Base-by-base conservation (phyloP, 108 stramenopile species). In the Fistulifera pelliculosa region DNA sequence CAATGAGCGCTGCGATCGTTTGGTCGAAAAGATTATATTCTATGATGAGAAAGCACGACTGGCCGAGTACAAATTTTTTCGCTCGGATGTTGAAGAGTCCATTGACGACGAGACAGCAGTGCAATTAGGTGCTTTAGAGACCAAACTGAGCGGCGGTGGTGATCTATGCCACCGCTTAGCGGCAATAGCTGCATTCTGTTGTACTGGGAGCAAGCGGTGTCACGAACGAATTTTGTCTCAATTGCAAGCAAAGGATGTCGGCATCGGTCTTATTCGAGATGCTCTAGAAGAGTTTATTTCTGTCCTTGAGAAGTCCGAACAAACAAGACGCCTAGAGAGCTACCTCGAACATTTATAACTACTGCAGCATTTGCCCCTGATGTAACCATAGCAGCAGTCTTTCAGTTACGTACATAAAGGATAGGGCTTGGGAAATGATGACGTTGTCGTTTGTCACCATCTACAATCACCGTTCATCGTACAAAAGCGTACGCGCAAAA, bases 131-230 rank as follows among this genome's bases (percentile, higher is more conserved):
- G 79, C 83, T 11, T 57, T 89, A 12, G 74, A 80, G 43, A 83
- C 83, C 27, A 85, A 89, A 67, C 55, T 89, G 12, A 48, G 63
- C 28, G 83, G 83, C 15, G 87, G 87, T 0, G 87, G 87, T 21
- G 87, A 81, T 43, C 39, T 89, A 11, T 89, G 76, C 60, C 79
- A 85, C 52, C 81, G 87, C 13, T n/a, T 82, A 0, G 74, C 80
- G 23, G 83, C 83, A 12, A 66, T 83, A 27, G 41, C 80, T 15
- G 79, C 80, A 15, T 85, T 78, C 61, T 66, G 66, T 3, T 78
- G 79, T 53, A 69, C 66, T 0, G 65, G 71, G 35, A 82, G 80
- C 7, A 79, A 76, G 67, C 75, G 77, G 16, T 76, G 81, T 55
- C 87, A 83, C 52, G 68, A 62, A 35, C 79, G 79, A 44, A 73